phyloP scores from a whole-genome alignment of 495 filamentous ascomycete species.

The Hyaloscypha hepaticicola region DNA sequence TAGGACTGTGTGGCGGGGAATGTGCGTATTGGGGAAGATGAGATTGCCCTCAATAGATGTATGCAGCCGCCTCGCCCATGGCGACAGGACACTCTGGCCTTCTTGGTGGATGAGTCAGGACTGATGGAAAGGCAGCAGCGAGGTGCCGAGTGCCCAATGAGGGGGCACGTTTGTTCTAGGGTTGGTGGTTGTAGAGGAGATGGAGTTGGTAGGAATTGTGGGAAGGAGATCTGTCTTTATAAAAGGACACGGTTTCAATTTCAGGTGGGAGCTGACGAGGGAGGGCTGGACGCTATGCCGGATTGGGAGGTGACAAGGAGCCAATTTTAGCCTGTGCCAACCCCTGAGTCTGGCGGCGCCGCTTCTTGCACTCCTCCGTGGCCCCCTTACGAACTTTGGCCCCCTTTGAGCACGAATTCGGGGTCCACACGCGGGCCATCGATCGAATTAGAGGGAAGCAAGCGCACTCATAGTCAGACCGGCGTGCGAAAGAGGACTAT shows the following conservation, averaged over 20 bases:
- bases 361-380: not conserved
- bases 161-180: not conserved
- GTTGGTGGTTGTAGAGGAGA: conserved; percentile 2
- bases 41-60: conserved; percentile 24
- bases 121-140: conserved; percentile 15
- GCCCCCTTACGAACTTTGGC: not conserved
- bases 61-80: not conserved
- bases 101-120: conserved; percentile 6
- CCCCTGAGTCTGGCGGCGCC: not conserved
- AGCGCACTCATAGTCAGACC: not conserved
- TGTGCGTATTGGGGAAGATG: conserved; percentile 5
- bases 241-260: conserved; percentile 15
- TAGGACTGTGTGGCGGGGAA: not conserved
- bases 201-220: not conserved
- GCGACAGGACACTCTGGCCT: conserved; percentile 18
- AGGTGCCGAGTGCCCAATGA: conserved; percentile 15
- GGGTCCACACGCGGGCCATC: not conserved
- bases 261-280: not conserved
- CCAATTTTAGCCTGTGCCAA: conserved; percentile 2
- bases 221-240: conserved; percentile 21
- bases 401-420: not conserved
- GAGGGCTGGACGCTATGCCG: not conserved
- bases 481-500: not conserved
- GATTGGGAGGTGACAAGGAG: not conserved
- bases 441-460: not conserved